These are phyloP conservation scores for Radiomyces spectabilis DNA, from an alignment of 192 early-diverging fungal genomes.

Conservation along the genomic window DNA sequence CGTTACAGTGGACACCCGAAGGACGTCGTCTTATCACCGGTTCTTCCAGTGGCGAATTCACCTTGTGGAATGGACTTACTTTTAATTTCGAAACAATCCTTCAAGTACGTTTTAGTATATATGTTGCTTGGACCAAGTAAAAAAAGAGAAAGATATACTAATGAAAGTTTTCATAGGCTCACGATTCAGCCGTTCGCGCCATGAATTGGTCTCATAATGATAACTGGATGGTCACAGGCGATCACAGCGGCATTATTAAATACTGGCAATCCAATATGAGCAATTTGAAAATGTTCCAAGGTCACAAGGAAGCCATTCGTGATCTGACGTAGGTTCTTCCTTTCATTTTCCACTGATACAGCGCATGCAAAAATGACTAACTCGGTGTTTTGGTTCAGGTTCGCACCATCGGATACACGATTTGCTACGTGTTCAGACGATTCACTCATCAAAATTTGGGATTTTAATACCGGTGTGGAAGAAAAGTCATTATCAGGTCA, in stretches of 20 bases:
- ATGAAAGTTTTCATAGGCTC: slow-evolving; percentile 72
- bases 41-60: slow-evolving; percentile 90
- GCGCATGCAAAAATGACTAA: not conserved
- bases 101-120: slow-evolving; percentile 55
- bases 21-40: slow-evolving; percentile 91
- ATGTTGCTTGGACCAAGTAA: no score
- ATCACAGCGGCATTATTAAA: slow-evolving; percentile 88
- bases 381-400: slow-evolving; percentile 34
- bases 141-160: no score
- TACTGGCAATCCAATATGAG: slow-evolving; percentile 98
- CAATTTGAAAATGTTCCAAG: slow-evolving; percentile 81
- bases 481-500: slow-evolving; percentile 80
- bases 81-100: slow-evolving; percentile 98
- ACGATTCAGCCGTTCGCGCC: slow-evolving; percentile 87
- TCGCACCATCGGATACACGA: slow-evolving; percentile 87
- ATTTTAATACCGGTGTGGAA: slow-evolving; percentile 77
- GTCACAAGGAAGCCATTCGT: slow-evolving; percentile 85
- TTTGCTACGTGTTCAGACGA: slow-evolving; percentile 97
- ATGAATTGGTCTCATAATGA: slow-evolving; percentile 97
- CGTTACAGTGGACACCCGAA: slow-evolving; percentile 88
- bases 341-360: not conserved
- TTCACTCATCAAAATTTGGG: slow-evolving; percentile 93
- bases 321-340: slow-evolving; percentile 58
- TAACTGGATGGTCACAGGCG: slow-evolving; percentile 92
- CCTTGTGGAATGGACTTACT: slow-evolving; percentile 93